These are phyloP conservation scores for Zhuliangozyma parablackwelliae DNA, from an alignment of 1,139 yeast species.

Conservation along the genomic window DNA sequence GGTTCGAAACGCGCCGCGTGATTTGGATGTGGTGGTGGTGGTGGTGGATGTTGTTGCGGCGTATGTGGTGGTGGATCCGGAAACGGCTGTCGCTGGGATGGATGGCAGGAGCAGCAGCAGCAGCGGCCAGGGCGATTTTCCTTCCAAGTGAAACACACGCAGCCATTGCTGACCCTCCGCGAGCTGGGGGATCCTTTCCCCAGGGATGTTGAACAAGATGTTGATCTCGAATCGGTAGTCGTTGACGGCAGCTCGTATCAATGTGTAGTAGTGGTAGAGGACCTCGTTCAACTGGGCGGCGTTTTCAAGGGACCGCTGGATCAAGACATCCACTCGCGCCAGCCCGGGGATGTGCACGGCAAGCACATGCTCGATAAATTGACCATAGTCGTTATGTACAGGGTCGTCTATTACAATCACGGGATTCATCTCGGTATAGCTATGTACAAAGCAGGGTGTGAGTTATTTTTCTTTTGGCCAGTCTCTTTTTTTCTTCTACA, in stretches of 20 bases:
- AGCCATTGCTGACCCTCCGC: slow-evolving; percentile 1
- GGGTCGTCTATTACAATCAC: slow-evolving; percentile 25
- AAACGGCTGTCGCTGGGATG: background rate
- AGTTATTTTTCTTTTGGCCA: background rate
- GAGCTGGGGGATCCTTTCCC: slow-evolving; percentile 1
- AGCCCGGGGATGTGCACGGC: slow-evolving; percentile 2
- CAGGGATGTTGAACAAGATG: slow-evolving; percentile 22
- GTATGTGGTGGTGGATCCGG: background rate
- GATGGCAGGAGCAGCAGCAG: background rate
- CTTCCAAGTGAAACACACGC: background rate
- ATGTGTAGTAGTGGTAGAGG: slow-evolving; percentile 24
- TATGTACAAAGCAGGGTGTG: background rate
- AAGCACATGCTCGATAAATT: slow-evolving; percentile 12
- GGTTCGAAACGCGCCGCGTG: slow-evolving; percentile 6
- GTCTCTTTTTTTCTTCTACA: background rate
- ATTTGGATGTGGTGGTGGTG: background rate
- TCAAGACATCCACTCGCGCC: slow-evolving; percentile 20
- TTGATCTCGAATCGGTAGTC: slow-evolving; percentile 26
- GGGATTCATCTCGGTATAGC: slow-evolving; percentile 11
- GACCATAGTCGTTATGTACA: slow-evolving; percentile 17
- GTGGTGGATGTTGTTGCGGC: background rate
- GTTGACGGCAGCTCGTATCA: slow-evolving; percentile 18
- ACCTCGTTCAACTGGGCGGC: slow-evolving; percentile 21
- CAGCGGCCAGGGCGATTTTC: background rate
- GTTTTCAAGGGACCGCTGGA: slow-evolving; percentile 15